Base-by-base conservation (phyloP, 1,284 basidiomycete genomes). In the Tilletia caries region DNA sequence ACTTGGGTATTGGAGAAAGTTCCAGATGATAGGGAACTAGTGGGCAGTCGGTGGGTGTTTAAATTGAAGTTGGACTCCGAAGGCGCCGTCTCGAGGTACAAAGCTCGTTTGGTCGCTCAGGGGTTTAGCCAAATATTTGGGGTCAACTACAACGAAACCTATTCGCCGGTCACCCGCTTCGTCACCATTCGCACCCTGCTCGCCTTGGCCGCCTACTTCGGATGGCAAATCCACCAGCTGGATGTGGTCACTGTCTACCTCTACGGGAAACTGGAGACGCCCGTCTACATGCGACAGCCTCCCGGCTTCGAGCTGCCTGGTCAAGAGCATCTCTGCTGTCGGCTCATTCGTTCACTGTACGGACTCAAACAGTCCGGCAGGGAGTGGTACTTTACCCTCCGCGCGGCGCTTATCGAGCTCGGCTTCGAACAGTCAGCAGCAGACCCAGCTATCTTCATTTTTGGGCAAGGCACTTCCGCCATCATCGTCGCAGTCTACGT, bases 91-190 rank as follows among this genome's bases (percentile, higher is more conserved):
- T 41, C 71, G 15, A 67, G 72, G 12, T 76, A 79, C 68, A 87
- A 87, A 64, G 86, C 84, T 0, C 67, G 79, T 0, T 78, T 86
- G 0, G 84, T 86, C 0, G 86, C 85, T 0, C 80, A 84, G 48
- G 86, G 86, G 1, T 87, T 85, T 76, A 75, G 75, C 0, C 87
- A 88, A 73, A 69, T 79, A 0, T 76, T 76, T 2, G 84, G 86
- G 0, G 54, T 85, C 0, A 84, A 87, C 69, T 87, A 84, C 70
- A 80, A 83, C 27, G 77, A 86, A 43, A 86, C 84, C 0, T 86
- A 79, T 65, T 76, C 85, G 0, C 86, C 85, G 0, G 82, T 86
- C 0, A 83, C 82, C 5, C 77, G 81, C 13, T 78, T 85, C 2
- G 69, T 82, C 0, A 83, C 84, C 0, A 79, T 86, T 20, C 72